phyloP scores from a whole-genome alignment of 352 stramenopile species.

The Pythium diclinum region DNA sequence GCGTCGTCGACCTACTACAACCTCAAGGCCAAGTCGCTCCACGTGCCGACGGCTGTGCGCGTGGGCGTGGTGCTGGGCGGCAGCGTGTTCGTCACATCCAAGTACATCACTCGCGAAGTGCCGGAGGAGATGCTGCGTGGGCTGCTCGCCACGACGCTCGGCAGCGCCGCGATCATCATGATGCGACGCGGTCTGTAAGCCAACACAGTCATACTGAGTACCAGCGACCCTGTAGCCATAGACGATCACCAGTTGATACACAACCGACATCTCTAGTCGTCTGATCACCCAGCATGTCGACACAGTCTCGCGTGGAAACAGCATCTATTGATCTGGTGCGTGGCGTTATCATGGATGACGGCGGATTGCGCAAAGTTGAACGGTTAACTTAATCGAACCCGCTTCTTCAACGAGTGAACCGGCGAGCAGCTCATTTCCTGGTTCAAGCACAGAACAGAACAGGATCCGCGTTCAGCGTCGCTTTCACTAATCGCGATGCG shows the following conservation, averaged over 20 bases:
- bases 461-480: neutral
- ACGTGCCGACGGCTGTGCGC: constrained; percentile 58
- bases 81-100: constrained; percentile 72
- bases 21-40: constrained; percentile 62
- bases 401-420: constrained; percentile 1
- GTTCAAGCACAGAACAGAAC: neutral
- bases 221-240: no score
- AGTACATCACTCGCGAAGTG: constrained; percentile 75
- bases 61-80: constrained; percentile 57
- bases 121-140: constrained; percentile 67
- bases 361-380: neutral
- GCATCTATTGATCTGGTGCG: no score
- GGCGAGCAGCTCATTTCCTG: neutral
- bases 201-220: no score
- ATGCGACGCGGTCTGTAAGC: constrained; percentile 43
- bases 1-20: constrained; percentile 72
- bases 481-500: neutral
- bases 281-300: no score
- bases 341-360: neutral
- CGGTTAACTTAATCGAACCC: constrained; percentile 17
- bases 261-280: no score
- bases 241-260: no score
- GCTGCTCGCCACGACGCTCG: constrained; percentile 60
- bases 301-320: no score
- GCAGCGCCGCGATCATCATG: constrained; percentile 70